A percentile compares a stretch with the other conserved stretches of the same genome.
Conservation (phyloP, 2,329 filamentous ascomycete genomes). For the Penicillium frequentans region DNA sequence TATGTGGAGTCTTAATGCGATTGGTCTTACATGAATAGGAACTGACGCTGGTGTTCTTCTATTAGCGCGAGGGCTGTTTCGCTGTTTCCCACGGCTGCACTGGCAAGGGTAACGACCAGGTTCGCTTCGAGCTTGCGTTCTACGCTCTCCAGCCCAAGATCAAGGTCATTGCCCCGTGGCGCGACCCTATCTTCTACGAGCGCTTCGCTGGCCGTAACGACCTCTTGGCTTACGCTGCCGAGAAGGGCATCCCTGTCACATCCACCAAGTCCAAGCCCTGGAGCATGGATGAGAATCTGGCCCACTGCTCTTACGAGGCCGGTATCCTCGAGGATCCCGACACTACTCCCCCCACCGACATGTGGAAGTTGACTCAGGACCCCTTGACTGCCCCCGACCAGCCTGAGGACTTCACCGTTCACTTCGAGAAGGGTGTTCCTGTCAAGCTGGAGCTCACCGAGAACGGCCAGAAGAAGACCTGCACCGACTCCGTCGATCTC, state of each 20-base stretch:
- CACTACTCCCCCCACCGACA: slow-evolving; percentile 68
- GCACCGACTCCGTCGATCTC: slow-evolving; percentile 69
- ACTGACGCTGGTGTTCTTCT: neutral
- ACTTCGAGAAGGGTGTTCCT: slow-evolving; percentile 75
- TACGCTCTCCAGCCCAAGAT: slow-evolving; percentile 50
- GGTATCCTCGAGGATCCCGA: slow-evolving; percentile 59
- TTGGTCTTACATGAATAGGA: neutral
- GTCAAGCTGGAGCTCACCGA: slow-evolving; percentile 62
- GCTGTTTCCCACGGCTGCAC: slow-evolving; percentile 48
- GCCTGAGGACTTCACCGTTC: slow-evolving; percentile 69
- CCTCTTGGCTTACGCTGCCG: slow-evolving; percentile 50
- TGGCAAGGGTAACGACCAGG: slow-evolving; percentile 51
- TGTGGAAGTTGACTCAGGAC: slow-evolving; percentile 72
- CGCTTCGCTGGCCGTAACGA: slow-evolving; percentile 51
- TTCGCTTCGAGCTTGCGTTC: slow-evolving; percentile 53
- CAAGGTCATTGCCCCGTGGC: slow-evolving; percentile 52
- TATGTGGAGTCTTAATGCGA: slow-evolving; percentile 4
- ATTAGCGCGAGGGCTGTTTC: slow-evolving; percentile 45
- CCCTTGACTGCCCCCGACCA: slow-evolving; percentile 69
- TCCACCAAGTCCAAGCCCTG: slow-evolving; percentile 51
- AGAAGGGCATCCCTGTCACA: slow-evolving; percentile 49
- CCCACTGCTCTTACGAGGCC: slow-evolving; percentile 72
- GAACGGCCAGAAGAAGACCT: slow-evolving; percentile 52
- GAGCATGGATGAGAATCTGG: slow-evolving; percentile 57
- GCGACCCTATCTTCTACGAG: slow-evolving; percentile 50